Evolutionary conservation across 1,284 basidiomycete genomes (phyloP), one percentile per base, ranked within the genome.

Genomic region (Ceratorhiza oryzae-sativae): DNA sequence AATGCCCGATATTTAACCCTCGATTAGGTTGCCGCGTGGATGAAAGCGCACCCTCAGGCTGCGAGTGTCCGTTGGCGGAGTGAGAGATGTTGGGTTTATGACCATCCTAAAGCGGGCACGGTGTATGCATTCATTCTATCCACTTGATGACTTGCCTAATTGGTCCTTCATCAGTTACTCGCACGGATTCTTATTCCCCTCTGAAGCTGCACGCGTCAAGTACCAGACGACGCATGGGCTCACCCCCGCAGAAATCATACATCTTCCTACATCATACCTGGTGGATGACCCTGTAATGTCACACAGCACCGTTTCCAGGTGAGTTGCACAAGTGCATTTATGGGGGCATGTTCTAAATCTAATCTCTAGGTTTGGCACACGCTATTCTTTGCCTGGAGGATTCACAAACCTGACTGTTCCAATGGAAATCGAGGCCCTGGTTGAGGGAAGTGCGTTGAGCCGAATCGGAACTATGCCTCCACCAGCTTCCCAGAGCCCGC

Each of bases 51-150:
- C 81, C 97, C 97, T 0, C 87, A 90, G 58, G 87, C 90, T 12
- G 82, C 86, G 41, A 86, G 90, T 75, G 88, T 99, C 45, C 87
- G 94, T 67, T 98, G 95, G 95, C 86, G 87, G 34, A 91, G 93
- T 76, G 97, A 99, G 79, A 88, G 90, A 32, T 98, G 97, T 80
- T 98, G 94, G 94, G 95, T 99, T 76, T 98, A 99, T 81, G 97
- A 99, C 80, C 96, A 98, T 81, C 97, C 97, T 0, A 91, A 94
- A 65, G 89, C 92, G 1, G 90, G 92, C 58, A 98, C 96, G 23
- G 93, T 95, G 87, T 94, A 83, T 78, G 91, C 83, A 60, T 65
- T 79, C 32, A 75, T 59, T 41, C 62, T 20, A 30, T 39, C n/a
- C 32, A 45, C 12, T 27, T 23, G 51, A 34, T 71, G 70, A 63